Conservation (phyloP, 768 basidiomycete genomes). For the Leccinum rimulosum region DNA sequence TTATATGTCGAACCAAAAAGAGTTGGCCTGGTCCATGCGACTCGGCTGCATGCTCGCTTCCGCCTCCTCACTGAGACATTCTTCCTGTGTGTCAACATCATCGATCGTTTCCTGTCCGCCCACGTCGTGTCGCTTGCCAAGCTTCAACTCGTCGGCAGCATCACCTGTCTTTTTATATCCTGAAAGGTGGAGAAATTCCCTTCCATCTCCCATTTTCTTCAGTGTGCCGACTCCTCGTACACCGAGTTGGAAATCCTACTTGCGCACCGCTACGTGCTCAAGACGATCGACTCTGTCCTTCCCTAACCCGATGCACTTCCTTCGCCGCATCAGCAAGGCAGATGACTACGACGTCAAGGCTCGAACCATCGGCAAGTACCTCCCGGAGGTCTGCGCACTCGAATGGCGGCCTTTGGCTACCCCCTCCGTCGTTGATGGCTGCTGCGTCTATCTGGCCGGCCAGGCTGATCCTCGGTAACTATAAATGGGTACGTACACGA, state of each 20-base stretch:
- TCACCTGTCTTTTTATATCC: conserved; percentile 83
- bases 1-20: conserved; percentile 83
- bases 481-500: conserved; percentile 73
- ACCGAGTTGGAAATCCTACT: conserved; percentile 78
- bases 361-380: conserved; percentile 86
- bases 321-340: conserved; percentile 88
- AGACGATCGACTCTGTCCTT: conserved; percentile 74
- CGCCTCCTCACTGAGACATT: conserved; percentile 86
- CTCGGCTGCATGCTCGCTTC: conserved; percentile 84
- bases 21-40: conserved; percentile 88
- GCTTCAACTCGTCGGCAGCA: conserved; percentile 89
- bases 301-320: conserved; percentile 87
- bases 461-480: conserved; percentile 72
- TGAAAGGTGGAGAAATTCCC: conserved; percentile 95
- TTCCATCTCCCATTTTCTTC: conserved; percentile 74
- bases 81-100: conserved; percentile 84
- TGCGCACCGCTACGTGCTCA: conserved; percentile 86
- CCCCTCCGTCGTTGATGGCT: conserved; percentile 74
- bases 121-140: conserved; percentile 79
- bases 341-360: conserved; percentile 87
- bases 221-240: conserved; percentile 76
- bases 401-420: conserved; percentile 76
- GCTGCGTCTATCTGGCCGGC: conserved; percentile 88
- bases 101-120: conserved; percentile 68
- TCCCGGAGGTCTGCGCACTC: conserved; percentile 81